These are phyloP conservation scores for Globisporangium acanthophoron DNA, from an alignment of 352 stramenopile genomes.

Conservation along the genomic window DNA sequence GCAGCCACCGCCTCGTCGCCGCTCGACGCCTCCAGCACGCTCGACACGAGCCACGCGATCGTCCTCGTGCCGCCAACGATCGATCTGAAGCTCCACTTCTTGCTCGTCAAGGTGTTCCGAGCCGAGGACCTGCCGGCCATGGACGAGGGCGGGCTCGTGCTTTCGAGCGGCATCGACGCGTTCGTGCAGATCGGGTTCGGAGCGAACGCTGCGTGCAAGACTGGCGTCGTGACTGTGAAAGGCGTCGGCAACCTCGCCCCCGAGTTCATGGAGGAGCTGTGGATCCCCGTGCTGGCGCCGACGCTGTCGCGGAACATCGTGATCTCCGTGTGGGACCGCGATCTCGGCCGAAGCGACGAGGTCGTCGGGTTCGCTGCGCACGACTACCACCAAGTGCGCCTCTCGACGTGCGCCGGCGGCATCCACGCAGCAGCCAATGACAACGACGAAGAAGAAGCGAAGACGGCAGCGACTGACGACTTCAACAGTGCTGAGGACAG, in stretches of 20 bases:
- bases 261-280: conserved; percentile 79
- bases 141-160: conserved; percentile 43
- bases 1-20: conserved; percentile 1
- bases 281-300: conserved; percentile 76
- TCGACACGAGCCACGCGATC: conserved; percentile 27
- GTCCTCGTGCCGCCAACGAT: conserved; percentile 72
- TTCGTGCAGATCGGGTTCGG: conserved; percentile 75
- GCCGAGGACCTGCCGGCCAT: conserved; percentile 82
- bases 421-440: conserved; percentile 12
- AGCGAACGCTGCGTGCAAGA: conserved; percentile 35
- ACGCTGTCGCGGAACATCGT: conserved; percentile 69
- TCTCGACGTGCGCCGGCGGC: conserved; percentile 18
- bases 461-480: not conserved
- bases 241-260: conserved; percentile 35
- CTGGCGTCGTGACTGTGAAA: conserved; percentile 58
- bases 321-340: conserved; percentile 78
- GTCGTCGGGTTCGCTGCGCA: conserved; percentile 60
- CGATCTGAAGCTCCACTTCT: conserved; percentile 70
- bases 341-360: conserved; percentile 61
- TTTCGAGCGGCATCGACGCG: conserved; percentile 73
- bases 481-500: conserved; percentile 2
- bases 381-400: conserved; percentile 66
- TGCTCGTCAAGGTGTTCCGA: conserved; percentile 72
- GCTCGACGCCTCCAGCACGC: not conserved
- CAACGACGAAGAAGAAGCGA: not conserved